phyloP scores from a whole-genome alignment of 345 rosid genomes.

The Syzygium aromaticum region DNA sequence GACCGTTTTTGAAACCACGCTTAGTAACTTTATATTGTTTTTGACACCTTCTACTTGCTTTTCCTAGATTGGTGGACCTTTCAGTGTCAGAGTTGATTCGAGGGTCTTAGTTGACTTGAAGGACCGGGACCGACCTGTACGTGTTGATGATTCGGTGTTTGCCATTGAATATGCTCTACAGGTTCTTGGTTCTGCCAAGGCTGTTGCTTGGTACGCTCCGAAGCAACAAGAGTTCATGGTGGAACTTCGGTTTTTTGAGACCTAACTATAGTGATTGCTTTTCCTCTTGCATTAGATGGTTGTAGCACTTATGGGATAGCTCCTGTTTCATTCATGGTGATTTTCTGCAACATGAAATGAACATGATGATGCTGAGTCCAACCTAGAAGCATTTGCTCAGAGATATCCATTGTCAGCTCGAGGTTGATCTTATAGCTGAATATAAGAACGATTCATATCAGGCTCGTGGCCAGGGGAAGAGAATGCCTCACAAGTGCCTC shows the following conservation, averaged over 20 bases:
- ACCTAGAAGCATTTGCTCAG: background rate
- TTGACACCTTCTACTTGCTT: background rate
- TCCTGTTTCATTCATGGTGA: background rate
- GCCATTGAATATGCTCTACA: slow-evolving; percentile 82
- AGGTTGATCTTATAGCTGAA: background rate
- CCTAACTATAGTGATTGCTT: slow-evolving; percentile 6
- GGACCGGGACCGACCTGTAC: slow-evolving; percentile 31
- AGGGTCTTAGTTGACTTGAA: slow-evolving; percentile 47
- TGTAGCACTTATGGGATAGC: background rate
- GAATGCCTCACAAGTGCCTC: background rate
- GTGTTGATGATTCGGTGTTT: slow-evolving; percentile 50
- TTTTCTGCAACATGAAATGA: background rate
- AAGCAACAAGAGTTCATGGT: slow-evolving; percentile 74
- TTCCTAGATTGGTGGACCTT: slow-evolving; percentile 83
- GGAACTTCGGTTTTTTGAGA: slow-evolving; percentile 79
- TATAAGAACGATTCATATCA: background rate
- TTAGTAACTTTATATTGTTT: background rate
- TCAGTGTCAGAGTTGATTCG: slow-evolving; percentile 79
- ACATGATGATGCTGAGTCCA: background rate
- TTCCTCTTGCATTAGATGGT: background rate
- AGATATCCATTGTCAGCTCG: background rate
- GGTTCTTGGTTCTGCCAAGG: slow-evolving; percentile 89
- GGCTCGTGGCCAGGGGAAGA: background rate
- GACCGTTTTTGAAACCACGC: background rate
- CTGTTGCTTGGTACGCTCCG: slow-evolving; percentile 88